These are phyloP conservation scores for Sporobolomyces phaffii DNA, from an alignment of 768 basidiomycete species.

Conservation along the genomic window DNA sequence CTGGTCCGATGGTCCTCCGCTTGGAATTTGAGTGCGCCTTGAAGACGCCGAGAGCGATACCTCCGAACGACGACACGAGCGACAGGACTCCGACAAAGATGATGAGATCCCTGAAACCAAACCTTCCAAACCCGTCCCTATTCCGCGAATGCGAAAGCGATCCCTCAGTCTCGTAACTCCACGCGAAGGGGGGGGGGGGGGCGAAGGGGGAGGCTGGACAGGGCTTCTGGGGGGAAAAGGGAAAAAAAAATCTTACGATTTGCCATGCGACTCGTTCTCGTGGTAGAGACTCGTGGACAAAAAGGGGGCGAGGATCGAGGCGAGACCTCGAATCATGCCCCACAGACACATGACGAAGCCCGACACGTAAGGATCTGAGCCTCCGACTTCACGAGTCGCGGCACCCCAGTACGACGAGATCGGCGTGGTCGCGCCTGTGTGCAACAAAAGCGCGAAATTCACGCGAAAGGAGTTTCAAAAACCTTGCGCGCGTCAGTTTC, in stretches of 20 bases:
- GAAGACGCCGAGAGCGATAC: not conserved
- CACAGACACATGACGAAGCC: conserved; percentile 9
- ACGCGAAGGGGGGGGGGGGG: no score
- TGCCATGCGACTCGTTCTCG: not conserved
- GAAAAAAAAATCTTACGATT: not conserved
- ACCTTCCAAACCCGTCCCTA: not conserved
- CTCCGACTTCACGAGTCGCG: conserved; percentile 1
- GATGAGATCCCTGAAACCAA: conserved; percentile 23
- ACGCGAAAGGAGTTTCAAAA: no score
- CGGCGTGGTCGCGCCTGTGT: not conserved
- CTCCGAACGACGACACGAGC: not conserved
- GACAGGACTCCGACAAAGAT: conserved; percentile 25
- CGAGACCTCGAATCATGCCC: conserved; percentile 21
- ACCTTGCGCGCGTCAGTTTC: no score
- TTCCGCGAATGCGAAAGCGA: not conserved
- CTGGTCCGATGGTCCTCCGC: not conserved
- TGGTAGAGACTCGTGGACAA: conserved; percentile 18
- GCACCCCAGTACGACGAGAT: conserved; percentile 14
- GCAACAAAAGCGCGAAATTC: not conserved
- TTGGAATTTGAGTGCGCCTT: not conserved
- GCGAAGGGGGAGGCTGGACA: no score
- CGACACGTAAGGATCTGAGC: conserved; percentile 7
- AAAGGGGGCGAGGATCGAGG: conserved; percentile 12
- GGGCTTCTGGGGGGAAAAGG: no score
- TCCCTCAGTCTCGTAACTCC: no score